Base-by-base conservation (phyloP, 768 basidiomycete species). In the Mycena olivaceomarginata region DNA sequence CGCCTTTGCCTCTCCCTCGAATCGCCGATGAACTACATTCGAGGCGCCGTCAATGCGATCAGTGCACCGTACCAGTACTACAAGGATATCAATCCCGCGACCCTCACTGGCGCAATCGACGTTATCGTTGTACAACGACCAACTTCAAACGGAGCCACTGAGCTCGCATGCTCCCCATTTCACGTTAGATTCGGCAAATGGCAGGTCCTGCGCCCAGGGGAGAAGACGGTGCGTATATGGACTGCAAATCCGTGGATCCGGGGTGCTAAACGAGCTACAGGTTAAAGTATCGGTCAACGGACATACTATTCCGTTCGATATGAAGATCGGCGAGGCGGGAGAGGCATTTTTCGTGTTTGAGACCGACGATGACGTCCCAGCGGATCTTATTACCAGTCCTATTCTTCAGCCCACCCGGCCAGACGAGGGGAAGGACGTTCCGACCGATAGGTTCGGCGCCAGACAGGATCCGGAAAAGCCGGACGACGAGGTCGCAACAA, bases 331-430 rank as follows among this genome's bases (percentile, higher is more conserved):
- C 53, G 98, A 99, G 74, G 97, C 98, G 1, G 98, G 98, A 6
- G 98, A 99, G 86, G 98, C 98, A 0, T 99, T 99, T 90, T 99
- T 99, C 82, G 95, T 99, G 53, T 97, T 99, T 80, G 98, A 99
- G 85, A 99, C 98, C 0, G 96, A 98, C 53, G 96, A 94, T 51
- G 97, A 99, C 74, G 94, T 99, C 41, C 98, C 98, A 4, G 94
- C 92, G 63, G 96, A 97, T 83, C 92, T 99, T 77, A 95, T 97
- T 78, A 99, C 98, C 0, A 97, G 95, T 86, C 98, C 98, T 37
- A 87, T 99, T 31, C 91, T 98, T 16, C 89, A 93, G 76, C 92
- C 95, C 11, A 93, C 93, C 4, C 86, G 87, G 39, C 88, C 88
- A 5, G 88, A 89, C 51, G 83, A 85, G 46, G 80, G 81, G 53